A percentile compares a stretch with the other conserved stretches of the same genome.
Conservation (phyloP, 106 monocot genomes). For the Dendrobium catenatum region DNA sequence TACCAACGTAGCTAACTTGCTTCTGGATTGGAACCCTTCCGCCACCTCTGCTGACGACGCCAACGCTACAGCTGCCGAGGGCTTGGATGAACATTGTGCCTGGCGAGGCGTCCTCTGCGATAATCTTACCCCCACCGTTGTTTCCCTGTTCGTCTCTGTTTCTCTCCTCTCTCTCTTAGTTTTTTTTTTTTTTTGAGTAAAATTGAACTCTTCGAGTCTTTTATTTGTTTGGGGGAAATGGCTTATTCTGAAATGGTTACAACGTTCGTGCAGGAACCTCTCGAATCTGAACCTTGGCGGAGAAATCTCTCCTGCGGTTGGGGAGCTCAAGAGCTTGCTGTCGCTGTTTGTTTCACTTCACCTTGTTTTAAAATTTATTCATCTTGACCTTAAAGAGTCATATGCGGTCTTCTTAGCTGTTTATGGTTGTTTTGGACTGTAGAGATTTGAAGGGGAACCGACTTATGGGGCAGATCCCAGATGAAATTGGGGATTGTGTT, state of each 20-base stretch:
- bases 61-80: background rate
- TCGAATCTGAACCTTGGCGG: conserved; percentile 93
- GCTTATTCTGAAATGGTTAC: background rate
- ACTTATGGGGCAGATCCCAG: conserved; percentile 85
- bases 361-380: background rate
- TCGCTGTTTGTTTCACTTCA: conserved; percentile 37
- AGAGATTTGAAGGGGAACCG: conserved; percentile 91
- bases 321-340: conserved; percentile 70
- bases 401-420: background rate
- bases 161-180: background rate
- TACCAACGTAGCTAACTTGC: conserved; percentile 49
- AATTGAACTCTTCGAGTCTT: too few species aligned
- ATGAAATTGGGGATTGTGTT: conserved; percentile 87
- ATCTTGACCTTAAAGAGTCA: background rate
- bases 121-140: conserved; percentile 48
- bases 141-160: conserved; percentile 45
- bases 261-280: conserved; percentile 51
- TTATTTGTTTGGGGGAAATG: too few species aligned
- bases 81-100: conserved; percentile 44
- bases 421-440: conserved; percentile 13
- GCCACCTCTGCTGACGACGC: conserved; percentile 10
- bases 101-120: conserved; percentile 87
- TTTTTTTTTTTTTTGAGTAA: background rate
- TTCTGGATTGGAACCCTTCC: conserved; percentile 61
- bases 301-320: conserved; percentile 77